Base-by-base conservation (phyloP, 192 early-diverging fungal species). In the Coemansia reversa region DNA sequence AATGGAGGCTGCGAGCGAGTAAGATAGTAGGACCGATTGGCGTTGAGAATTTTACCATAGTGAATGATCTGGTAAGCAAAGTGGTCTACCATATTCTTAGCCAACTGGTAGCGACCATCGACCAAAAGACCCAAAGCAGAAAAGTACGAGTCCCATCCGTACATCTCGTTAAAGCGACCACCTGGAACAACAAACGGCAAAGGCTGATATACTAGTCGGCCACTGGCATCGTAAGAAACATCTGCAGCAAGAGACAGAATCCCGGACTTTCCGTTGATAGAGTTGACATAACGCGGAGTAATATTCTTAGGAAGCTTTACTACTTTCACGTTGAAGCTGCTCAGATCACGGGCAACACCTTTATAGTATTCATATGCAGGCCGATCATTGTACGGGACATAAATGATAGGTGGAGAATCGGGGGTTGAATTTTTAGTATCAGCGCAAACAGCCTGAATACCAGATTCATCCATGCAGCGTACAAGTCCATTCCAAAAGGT, bases 151-250 rank as follows among this genome's bases (percentile, higher is more conserved):
- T 99, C 97, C 97, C 97, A 99, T 0, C 95, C 96, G 75, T 99
- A 99, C 90, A 95, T 96, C 78, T 99, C 97, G 73, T 98, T 99
- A 83, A 98, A 99, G 9, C 97, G 87, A 18, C 97, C 97, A 14
- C 97, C 97, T 0, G 96, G 97, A 0, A 99, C 96, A 16, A 97
- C 92, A 70, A 99, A 99, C 0, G 94, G 93, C 20, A 94, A 87
- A 32, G 91, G 91, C n/a, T 76, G 74, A 52, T 89, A 75, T 3
- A 76, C 84, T 11, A 78, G 68, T 8, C 80, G 62, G 1, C 83
- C 85, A 23, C 78, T 66, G 47, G 75, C 83, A 50, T 86, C 85
- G 32, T 78, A 45, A 16, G 72, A 60, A 33, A 81, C 74, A 60
- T 81, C 75, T 18, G 81, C 81, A 0, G 85, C 93, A 51, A 99